Evolutionary conservation across 164 flowering plant species (phyloP), one percentile per base, ranked within the genome.

Genomic region (Magnolia changhungtana): DNA sequence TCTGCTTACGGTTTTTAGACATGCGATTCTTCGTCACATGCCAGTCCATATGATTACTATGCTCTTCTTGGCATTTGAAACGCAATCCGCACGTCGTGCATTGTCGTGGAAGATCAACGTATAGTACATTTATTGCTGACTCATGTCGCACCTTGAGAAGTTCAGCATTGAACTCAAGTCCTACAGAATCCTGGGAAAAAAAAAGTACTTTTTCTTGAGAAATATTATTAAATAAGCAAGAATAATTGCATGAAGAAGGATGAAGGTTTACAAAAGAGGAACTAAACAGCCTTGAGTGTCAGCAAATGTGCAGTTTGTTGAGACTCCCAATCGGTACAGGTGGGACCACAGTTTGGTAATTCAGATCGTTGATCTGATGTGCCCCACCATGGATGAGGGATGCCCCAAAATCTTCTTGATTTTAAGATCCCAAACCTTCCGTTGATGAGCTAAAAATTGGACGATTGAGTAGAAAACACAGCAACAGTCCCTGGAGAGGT

Each of bases 11-110:
- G 76, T 83, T 91, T 79, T 86, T 92, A 10, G 94, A 87, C 74
- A 86, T 83, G 24, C 98, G 90, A 77, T 96, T 96, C 81, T 85
- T 94, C 13, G 93, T 92, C 67, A 94, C 98, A 85, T 96, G 99
- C 99, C 99, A 96, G 82, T 96, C 98, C 98, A 96, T 96, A 75
- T 96, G 99, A 77, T 79, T 87, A 63, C 97, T 88, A 81, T 94
- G 99, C 82, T 91, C 95, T 61, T 94, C 98, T 86, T 96, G 97
- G 78, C 77, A 75, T 80, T 89, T 91, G 72, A 96, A 94, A 13
- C 99, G 90, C 67, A 90, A 86, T 49, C 98, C 98, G 82, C 99
- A 94, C 24, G 97, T 90, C 8, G 87, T 91, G 82, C 99, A 96
- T 76, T 94, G 97, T 79, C 98, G 85, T 31, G 97, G 97, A 72